These are phyloP conservation scores for Trichoderma sp. DNA, from an alignment of 2,329 filamentous ascomycete genomes.

Conservation along the genomic window DNA sequence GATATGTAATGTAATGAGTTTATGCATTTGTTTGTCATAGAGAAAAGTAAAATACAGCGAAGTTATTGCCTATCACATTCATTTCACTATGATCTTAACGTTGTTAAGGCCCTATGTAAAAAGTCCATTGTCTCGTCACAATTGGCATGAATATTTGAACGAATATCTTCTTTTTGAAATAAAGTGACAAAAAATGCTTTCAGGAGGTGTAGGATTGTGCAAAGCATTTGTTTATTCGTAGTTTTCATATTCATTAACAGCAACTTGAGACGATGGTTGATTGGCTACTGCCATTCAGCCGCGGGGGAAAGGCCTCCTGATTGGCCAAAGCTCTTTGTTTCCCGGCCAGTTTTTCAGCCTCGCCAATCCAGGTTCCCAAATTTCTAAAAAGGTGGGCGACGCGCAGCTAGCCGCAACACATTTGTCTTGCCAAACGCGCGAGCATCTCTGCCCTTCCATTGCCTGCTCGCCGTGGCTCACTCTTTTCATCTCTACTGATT, in stretches of 20 bases:
- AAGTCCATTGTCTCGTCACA: not conserved
- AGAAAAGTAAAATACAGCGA: not conserved
- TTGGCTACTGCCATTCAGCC: not conserved
- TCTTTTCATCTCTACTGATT: constrained; percentile 20
- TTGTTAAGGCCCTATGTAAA: not conserved
- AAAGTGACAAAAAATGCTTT: too few relatives aligned
- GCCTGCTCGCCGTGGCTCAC: constrained; percentile 12
- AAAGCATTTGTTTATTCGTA: not conserved
- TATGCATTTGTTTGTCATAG: not conserved
- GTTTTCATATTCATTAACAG: not conserved
- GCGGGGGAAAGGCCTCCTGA: constrained; percentile 25
- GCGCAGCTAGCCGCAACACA: constrained; percentile 22
- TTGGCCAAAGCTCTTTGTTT: constrained; percentile 34
- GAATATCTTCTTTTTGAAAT: not conserved
- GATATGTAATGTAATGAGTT: constrained; percentile 6
- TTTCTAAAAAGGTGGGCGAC: constrained; percentile 30
- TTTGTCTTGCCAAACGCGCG: constrained; percentile 19
- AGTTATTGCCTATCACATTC: not conserved
- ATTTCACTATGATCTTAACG: not conserved
- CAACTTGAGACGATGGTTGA: not conserved
- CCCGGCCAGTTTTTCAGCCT: constrained; percentile 29
- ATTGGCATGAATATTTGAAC: not conserved
- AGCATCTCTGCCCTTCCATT: constrained; percentile 13
- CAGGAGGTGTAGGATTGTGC: too few relatives aligned
- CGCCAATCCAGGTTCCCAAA: constrained; percentile 29